Percentiles rank a stretch among this genome's conserved stretches.
Conservation (phyloP, 139 green algal genomes). For the Auxenochlorella protothecoides region DNA sequence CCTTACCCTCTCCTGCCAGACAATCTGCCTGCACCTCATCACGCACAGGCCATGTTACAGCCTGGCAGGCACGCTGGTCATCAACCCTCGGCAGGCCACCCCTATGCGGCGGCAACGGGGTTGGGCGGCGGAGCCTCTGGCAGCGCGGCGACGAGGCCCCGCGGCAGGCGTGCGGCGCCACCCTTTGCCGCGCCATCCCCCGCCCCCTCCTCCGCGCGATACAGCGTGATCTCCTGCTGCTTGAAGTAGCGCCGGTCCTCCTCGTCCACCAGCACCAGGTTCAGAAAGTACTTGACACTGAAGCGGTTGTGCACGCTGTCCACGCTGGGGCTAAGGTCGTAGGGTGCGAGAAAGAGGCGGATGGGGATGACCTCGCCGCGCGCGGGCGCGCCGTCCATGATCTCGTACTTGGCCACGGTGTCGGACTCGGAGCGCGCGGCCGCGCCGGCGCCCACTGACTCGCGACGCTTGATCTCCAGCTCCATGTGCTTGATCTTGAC, state of each 20-base stretch:
- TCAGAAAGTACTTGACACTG: slow-evolving; percentile 95
- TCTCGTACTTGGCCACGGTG: slow-evolving; percentile 97
- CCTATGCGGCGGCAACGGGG: not conserved
- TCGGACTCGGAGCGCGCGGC: slow-evolving; percentile 82
- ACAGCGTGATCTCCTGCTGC: slow-evolving; percentile 84
- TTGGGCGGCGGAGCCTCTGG: not conserved
- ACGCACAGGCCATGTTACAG: too few relatives aligned
- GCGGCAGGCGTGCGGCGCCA: too few relatives aligned
- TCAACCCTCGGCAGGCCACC: too few relatives aligned
- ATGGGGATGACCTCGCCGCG: slow-evolving; percentile 82
- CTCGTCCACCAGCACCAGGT: slow-evolving; percentile 98
- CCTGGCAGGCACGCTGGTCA: too few relatives aligned
- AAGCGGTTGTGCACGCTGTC: slow-evolving; percentile 92
- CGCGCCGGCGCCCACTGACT: slow-evolving; percentile 74
- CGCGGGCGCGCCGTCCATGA: slow-evolving; percentile 98
- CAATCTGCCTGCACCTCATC: too few relatives aligned
- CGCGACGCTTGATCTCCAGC: slow-evolving; percentile 88
- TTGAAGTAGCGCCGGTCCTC: slow-evolving; percentile 97
- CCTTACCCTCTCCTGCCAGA: too few relatives aligned
- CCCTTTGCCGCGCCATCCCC: not conserved
- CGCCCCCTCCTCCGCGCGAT: slow-evolving; percentile 22
- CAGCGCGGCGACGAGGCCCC: too few relatives aligned
- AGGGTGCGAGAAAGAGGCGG: slow-evolving; percentile 86
- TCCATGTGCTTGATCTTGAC: slow-evolving; percentile 99
- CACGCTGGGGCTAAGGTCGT: slow-evolving; percentile 92